phyloP scores from a whole-genome alignment of 2,329 filamentous ascomycete genomes.

The Penicillium sp. region DNA sequence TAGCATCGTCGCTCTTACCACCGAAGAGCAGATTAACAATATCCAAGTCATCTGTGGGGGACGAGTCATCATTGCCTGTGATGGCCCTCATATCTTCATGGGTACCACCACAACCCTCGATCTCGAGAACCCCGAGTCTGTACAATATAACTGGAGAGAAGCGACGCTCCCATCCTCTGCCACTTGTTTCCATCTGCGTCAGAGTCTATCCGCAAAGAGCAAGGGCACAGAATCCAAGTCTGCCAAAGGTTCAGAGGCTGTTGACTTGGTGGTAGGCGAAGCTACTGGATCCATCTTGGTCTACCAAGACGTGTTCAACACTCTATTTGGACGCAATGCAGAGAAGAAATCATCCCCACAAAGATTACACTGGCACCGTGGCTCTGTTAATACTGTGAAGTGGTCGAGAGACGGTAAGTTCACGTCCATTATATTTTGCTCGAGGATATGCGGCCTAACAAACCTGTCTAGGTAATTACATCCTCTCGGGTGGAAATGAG shows the following conservation, averaged over 20 bases:
- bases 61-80: slow-evolving; percentile 39
- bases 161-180: slow-evolving; percentile 61
- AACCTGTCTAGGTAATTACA: slow-evolving; percentile 72
- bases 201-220: slow-evolving; percentile 26
- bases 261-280: slow-evolving; percentile 80
- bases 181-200: slow-evolving; percentile 65
- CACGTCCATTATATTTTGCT: background rate
- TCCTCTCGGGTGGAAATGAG: slow-evolving; percentile 90
- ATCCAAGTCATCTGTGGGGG: slow-evolving; percentile 33
- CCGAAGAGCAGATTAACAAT: slow-evolving; percentile 26
- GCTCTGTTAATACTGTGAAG: slow-evolving; percentile 77
- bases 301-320: slow-evolving; percentile 70
- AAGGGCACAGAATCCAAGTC: slow-evolving; percentile 21
- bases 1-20: slow-evolving; percentile 31
- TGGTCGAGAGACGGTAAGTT: slow-evolving; percentile 83
- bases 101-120: slow-evolving; percentile 50
- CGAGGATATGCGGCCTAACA: background rate
- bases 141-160: slow-evolving; percentile 56
- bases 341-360: slow-evolving; percentile 52
- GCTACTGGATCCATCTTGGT: slow-evolving; percentile 73
- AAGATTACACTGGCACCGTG: slow-evolving; percentile 88
- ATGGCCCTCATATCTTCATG: slow-evolving; percentile 55
- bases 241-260: slow-evolving; percentile 38
- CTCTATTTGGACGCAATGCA: slow-evolving; percentile 16
- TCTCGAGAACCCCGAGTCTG: slow-evolving; percentile 36